Conservation (phyloP, 331 rosid genomes). For the Quercus phellos region DNA sequence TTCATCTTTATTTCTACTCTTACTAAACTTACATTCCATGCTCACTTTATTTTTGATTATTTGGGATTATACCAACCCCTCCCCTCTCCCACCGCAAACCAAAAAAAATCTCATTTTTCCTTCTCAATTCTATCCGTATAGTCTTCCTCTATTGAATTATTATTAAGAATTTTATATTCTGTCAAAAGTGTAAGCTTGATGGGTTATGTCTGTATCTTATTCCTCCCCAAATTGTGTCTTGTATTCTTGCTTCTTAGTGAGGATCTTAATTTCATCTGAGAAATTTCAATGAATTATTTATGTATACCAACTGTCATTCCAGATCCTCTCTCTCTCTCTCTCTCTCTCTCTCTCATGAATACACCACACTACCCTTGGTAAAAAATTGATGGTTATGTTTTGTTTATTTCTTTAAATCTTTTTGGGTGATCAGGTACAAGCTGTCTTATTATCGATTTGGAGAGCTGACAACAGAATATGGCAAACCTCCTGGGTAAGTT, state of each 20-base stretch:
- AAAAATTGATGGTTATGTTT: background rate
- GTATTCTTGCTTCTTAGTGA: background rate
- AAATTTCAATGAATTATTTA: no score
- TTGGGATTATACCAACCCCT: no score
- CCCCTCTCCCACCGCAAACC: no score
- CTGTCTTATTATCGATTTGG: constrained; percentile 93
- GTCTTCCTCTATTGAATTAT: no score
- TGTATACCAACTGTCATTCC: background rate
- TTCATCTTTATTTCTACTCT: no score
- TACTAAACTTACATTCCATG: no score
- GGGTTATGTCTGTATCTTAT: background rate
- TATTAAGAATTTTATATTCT: background rate
- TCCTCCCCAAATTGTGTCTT: background rate
- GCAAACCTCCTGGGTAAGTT: constrained; percentile 95
- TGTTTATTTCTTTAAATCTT: background rate
- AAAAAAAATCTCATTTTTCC: no score
- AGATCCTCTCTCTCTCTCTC: no score
- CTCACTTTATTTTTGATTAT: no score
- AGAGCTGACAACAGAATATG: constrained; percentile 95
- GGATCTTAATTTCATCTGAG: no score
- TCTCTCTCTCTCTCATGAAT: background rate
- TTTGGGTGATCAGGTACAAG: constrained; percentile 72
- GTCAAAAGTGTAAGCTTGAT: background rate
- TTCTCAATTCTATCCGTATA: no score
- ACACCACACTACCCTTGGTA: background rate